Evolutionary conservation across 139 green algal species (phyloP).

Genomic region (Chlorella sp.): DNA sequence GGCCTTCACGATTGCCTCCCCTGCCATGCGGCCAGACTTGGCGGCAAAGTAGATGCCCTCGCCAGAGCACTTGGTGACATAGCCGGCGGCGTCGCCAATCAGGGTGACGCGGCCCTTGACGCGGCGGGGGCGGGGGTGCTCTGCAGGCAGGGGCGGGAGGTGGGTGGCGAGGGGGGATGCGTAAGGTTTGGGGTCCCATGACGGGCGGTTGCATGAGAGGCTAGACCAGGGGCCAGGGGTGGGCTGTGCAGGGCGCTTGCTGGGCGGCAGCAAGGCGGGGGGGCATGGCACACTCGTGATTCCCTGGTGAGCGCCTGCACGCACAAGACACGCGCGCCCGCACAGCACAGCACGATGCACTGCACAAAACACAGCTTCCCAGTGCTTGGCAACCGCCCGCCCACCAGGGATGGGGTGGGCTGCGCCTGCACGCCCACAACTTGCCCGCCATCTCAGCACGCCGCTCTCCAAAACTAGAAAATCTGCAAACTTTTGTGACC

Average conservation of each 20-base stretch:
- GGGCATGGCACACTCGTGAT: too few relatives aligned
- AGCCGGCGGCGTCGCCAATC: constrained; percentile 96
- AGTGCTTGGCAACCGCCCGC: not conserved
- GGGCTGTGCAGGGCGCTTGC: not conserved
- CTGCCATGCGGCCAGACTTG: constrained; percentile 97
- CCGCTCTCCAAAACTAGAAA: too few relatives aligned
- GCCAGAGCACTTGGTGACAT: constrained; percentile 97
- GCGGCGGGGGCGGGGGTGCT: constrained; percentile 39
- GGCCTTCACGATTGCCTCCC: constrained; percentile 94
- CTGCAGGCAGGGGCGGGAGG: not conserved
- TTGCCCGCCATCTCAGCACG: not conserved
- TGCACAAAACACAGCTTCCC: too few relatives aligned
- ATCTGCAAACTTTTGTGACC: too few relatives aligned
- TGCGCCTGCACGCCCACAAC: not conserved
- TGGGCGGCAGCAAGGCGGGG: too few relatives aligned
- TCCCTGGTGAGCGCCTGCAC: too few relatives aligned
- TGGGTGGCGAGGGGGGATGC: not conserved
- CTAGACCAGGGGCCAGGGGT: too few relatives aligned
- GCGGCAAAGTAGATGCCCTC: constrained; percentile 99
- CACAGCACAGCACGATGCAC: too few relatives aligned
- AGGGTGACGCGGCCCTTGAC: constrained; percentile 87
- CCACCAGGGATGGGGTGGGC: not conserved
- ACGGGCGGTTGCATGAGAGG: not conserved
- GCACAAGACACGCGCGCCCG: too few relatives aligned
- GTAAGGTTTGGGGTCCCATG: not conserved